A percentile compares a stretch with the other conserved stretches of the same genome.
phyloP scores from a whole-genome alignment of 352 stramenopile species.

The Phytophthora boehmeriae region DNA sequence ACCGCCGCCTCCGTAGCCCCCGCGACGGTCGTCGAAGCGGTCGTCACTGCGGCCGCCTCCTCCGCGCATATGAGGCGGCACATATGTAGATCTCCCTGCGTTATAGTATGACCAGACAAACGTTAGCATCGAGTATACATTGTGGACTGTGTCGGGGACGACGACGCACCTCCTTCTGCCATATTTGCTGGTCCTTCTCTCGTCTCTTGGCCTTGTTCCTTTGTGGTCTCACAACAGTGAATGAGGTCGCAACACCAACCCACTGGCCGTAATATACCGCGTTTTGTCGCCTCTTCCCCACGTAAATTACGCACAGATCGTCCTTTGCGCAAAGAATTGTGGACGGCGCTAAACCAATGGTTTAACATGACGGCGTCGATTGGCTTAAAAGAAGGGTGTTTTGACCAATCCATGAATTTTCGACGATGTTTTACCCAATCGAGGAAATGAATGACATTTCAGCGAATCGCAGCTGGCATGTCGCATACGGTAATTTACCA shows the following conservation, averaged over 20 bases:
- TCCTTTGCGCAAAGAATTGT: too few species aligned
- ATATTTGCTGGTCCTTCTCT: slow-evolving; percentile 37
- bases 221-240: slow-evolving; percentile 35
- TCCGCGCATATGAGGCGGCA: slow-evolving; percentile 72
- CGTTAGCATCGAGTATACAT: too few species aligned
- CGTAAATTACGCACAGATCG: too few species aligned
- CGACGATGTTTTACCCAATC: too few species aligned
- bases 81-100: slow-evolving; percentile 75
- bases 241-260: slow-evolving; percentile 33
- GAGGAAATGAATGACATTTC: too few species aligned
- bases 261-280: too few species aligned
- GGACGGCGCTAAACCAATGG: background rate
- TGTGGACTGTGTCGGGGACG: too few species aligned
- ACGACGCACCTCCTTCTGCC: slow-evolving; percentile 54
- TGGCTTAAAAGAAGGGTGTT: slow-evolving; percentile 15
- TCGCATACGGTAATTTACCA: too few species aligned
- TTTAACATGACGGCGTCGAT: slow-evolving; percentile 6
- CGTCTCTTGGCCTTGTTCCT: slow-evolving; percentile 37
- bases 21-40: slow-evolving; percentile 29
- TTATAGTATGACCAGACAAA: slow-evolving; percentile 8
- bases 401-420: too few species aligned
- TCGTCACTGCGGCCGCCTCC: slow-evolving; percentile 36
- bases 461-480: too few species aligned
- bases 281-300: too few species aligned
- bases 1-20: slow-evolving; percentile 27